Evolutionary conservation across 192 early-diverging fungal species (phyloP), one percentile per base, ranked within the genome.

Genomic region (Umbelopsis sp.): DNA sequence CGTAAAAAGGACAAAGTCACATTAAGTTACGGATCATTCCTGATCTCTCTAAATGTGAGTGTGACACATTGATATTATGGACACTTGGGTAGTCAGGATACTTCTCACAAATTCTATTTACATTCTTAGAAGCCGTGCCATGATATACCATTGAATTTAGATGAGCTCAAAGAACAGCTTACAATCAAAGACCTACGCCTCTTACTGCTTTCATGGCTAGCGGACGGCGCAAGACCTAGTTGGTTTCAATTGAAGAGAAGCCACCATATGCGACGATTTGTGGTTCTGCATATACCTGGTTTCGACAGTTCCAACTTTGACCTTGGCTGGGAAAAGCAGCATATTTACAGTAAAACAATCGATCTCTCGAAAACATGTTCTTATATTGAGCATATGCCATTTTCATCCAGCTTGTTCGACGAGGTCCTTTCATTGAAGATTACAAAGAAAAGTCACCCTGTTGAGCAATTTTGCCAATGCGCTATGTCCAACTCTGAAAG

Each of bases 271-370:
- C 74, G 80, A 4, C 74, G 79, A 25, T 43, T 85, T 2, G 59
- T 87, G 0, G 41, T 83, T 41, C 51, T 87, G 11, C 81, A 80
- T 68, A 66, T 73, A 45, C 71, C 76, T 11, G 83, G 82, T 0
- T 52, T 87, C 12, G 82, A 85, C 68, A 68, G 78, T 2, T n/a
- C 65, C 11, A 65, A 74, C 6, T 83, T 87, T 66, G 76, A 78
- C 26, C 26, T 77, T 16, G 43, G 68, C 29, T 24, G 65, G 31
- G 54, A 70, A 11, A 71, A 65, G 2, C 49, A 67, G 0, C 71
- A 78, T 50, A 71, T 79, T 6, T 62, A 34, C 20, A 17, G 17
- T 11, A 62, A 62, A 34, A 62, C 26, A 20, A 11, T 12, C 26
- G 14, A 34, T n/a, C 17, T 62, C 7, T 20, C 10, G 29, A 32